Percentiles rank a stretch among this genome's conserved stretches.
phyloP scores from a whole-genome alignment of 345 rosid species.

The Camelina neglecta region DNA sequence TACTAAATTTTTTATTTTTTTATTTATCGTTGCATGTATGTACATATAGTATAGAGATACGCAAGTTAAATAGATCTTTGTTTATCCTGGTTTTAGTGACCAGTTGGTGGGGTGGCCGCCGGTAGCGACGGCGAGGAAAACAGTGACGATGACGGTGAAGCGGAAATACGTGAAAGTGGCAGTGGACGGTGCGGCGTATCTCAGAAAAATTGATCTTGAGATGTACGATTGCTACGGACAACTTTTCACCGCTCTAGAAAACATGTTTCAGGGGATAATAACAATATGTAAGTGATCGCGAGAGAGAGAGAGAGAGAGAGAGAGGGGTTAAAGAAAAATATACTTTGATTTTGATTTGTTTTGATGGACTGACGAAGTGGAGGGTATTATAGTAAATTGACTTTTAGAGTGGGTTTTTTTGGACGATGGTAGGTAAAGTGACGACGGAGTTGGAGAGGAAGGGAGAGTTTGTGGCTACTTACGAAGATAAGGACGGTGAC shows the following conservation, averaged over 20 bases:
- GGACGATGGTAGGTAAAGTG: constrained; percentile 46
- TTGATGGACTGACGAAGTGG: background rate
- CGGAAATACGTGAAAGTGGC: constrained; percentile 73
- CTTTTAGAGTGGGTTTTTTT: background rate
- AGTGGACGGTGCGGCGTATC: constrained; percentile 74
- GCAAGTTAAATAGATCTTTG: constrained; percentile 11
- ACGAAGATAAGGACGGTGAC: constrained; percentile 85
- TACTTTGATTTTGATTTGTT: background rate
- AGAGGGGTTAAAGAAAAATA: background rate
- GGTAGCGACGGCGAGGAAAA: constrained; percentile 49
- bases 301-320: background rate
- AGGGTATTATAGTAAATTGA: constrained; percentile 11
- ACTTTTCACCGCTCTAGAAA: constrained; percentile 54
- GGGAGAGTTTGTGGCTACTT: constrained; percentile 66
- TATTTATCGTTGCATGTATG: background rate
- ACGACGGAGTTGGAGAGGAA: constrained; percentile 19
- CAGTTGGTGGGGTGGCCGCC: constrained; percentile 89
- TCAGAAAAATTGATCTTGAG: constrained; percentile 72
- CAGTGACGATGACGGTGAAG: constrained; percentile 41
- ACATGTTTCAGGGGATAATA: constrained; percentile 60
- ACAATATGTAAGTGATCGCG: constrained; percentile 49
- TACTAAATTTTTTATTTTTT: background rate
- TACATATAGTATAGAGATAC: background rate
- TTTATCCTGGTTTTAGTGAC: constrained; percentile 39
- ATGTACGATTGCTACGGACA: constrained; percentile 52